Percentiles rank a stretch among this genome's conserved stretches.
Evolutionary conservation across 169 alveolate species (phyloP).

Genomic region (Plasmodium billcollinsi): DNA sequence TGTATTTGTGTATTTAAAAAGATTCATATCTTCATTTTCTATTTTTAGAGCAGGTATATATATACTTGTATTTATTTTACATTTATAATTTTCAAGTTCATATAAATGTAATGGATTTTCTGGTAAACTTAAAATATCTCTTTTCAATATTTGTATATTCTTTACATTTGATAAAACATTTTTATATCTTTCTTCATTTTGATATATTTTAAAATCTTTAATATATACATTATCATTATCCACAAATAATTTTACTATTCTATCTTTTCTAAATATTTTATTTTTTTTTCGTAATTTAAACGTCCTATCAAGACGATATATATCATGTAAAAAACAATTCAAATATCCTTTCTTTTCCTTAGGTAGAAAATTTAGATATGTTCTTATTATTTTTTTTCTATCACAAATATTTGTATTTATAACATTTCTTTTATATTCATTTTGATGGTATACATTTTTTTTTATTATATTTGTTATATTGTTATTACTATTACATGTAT

Average conservation of each 20-base stretch:
- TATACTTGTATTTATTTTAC: conserved; percentile 11
- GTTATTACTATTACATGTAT: not conserved
- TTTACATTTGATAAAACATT: conserved; percentile 34
- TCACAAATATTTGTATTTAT: too few species aligned
- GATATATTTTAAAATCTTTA: conserved; percentile 21
- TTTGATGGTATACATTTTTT: too few species aligned
- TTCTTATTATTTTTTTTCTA: not conserved
- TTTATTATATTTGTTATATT: too few species aligned
- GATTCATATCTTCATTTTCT: conserved; percentile 40
- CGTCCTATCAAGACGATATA: not conserved
- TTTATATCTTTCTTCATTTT: conserved; percentile 34
- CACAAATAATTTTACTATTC: conserved; percentile 22
- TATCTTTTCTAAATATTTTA: not conserved
- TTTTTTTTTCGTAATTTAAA: not conserved
- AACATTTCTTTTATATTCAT: too few species aligned
- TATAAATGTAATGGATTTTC: conserved; percentile 20
- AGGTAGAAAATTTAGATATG: not conserved
- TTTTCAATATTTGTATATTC: conserved; percentile 6
- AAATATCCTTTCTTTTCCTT: not conserved
- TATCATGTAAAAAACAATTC: not conserved
- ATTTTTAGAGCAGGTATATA: conserved; percentile 10
- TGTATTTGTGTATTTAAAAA: conserved; percentile 66
- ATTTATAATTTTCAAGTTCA: conserved; percentile 46
- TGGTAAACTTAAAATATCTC: conserved; percentile 57
- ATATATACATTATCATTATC: conserved; percentile 26